A percentile compares a stretch with the other conserved stretches of the same genome.
Conservation (phyloP, 371 early-diverging fungal species). For the Mortierella sp. region DNA sequence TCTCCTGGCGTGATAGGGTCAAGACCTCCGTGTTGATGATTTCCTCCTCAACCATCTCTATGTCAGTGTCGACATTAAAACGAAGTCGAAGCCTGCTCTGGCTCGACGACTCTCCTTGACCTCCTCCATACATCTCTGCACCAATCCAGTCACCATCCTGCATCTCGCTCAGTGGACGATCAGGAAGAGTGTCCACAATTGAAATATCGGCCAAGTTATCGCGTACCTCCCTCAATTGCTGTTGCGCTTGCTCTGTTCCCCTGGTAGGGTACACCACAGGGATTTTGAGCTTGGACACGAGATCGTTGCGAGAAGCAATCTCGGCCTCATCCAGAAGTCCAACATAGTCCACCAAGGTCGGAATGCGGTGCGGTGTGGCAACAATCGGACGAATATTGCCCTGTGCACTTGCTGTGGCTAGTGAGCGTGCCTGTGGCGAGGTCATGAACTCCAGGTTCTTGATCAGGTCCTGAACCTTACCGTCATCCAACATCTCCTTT, state of each 20-base stretch:
- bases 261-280: constrained; percentile 22
- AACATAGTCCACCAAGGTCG: neutral
- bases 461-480: constrained; percentile 31
- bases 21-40: neutral
- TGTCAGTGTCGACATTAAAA: neutral
- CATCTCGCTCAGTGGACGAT: neutral
- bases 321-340: neutral
- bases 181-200: neutral
- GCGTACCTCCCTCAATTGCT: neutral
- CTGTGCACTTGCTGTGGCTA: neutral
- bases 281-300: constrained; percentile 6
- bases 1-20: neutral
- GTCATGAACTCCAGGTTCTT: constrained; percentile 33
- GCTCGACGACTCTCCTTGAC: neutral
- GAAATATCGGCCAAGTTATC: neutral
- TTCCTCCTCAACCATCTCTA: neutral
- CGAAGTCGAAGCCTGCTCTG: neutral
- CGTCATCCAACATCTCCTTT: constrained; percentile 32
- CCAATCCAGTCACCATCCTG: neutral
- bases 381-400: neutral
- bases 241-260: neutral
- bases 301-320: neutral
- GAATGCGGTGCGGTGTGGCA: neutral
- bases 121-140: neutral
- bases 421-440: neutral